Evolutionary conservation across 768 basidiomycete genomes (phyloP).

Genomic region (Lanmaoa rubissima): DNA sequence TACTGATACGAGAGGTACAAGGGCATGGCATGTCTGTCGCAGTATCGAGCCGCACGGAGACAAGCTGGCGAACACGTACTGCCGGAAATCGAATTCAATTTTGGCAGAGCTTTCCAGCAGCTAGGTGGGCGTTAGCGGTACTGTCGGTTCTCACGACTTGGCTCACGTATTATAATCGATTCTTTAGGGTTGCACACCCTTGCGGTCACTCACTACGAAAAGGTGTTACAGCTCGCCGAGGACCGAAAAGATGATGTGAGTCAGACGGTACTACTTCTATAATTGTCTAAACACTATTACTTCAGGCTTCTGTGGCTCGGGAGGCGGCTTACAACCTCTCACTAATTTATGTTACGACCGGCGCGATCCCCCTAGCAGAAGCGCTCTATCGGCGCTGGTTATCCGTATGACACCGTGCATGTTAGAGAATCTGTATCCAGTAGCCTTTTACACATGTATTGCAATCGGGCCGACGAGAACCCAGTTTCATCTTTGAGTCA

Average conservation of each 20-base stretch:
- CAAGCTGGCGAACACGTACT: constrained; percentile 37
- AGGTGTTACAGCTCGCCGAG: constrained; percentile 63
- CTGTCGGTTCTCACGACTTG: not conserved
- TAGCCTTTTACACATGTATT: not conserved
- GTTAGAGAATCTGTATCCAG: not conserved
- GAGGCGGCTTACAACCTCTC: constrained; percentile 56
- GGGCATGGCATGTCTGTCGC: constrained; percentile 81
- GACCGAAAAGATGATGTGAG: constrained; percentile 30
- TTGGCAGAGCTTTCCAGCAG: constrained; percentile 57
- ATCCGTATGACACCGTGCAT: constrained; percentile 52
- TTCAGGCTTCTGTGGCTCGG: constrained; percentile 10
- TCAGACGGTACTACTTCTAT: not conserved
- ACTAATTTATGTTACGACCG: constrained; percentile 75
- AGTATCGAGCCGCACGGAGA: constrained; percentile 65
- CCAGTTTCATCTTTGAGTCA: not conserved
- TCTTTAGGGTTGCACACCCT: constrained; percentile 75
- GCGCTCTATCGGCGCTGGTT: constrained; percentile 76
- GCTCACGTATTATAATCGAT: constrained; percentile 38
- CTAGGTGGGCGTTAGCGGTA: not conserved
- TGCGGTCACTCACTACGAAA: constrained; percentile 83
- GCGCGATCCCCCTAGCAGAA: constrained; percentile 68
- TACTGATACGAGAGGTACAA: constrained; percentile 28
- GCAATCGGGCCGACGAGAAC: not conserved
- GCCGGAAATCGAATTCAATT: constrained; percentile 89
- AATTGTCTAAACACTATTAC: not conserved